phyloP scores from a whole-genome alignment of 192 early-diverging fungal genomes.

The Dissophora ornata region DNA sequence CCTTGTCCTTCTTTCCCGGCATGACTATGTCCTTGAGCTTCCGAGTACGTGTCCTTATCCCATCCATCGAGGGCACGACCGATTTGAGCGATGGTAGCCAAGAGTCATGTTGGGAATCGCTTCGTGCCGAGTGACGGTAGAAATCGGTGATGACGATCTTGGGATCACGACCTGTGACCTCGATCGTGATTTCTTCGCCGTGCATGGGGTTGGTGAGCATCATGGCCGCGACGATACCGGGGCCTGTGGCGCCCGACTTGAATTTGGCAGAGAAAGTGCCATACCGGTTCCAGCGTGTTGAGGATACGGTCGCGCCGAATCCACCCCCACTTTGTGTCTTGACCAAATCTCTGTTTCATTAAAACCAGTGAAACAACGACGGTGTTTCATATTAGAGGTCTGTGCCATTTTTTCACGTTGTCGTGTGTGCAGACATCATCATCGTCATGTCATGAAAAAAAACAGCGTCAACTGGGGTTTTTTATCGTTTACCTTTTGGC shows the following conservation, averaged over 20 bases:
- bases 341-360: slow-evolving; percentile 28
- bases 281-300: slow-evolving; percentile 66
- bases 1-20: not conserved
- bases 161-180: slow-evolving; percentile 41
- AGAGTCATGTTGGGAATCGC: no score
- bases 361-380: no score
- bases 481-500: slow-evolving; percentile 54
- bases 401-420: slow-evolving; percentile 1
- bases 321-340: slow-evolving; percentile 53
- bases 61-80: slow-evolving; percentile 12
- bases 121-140: slow-evolving; percentile 22
- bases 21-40: slow-evolving; percentile 28
- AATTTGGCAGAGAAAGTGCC: slow-evolving; percentile 68
- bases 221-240: slow-evolving; percentile 68
- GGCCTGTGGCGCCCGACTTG: slow-evolving; percentile 59
- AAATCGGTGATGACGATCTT: slow-evolving; percentile 29
- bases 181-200: slow-evolving; percentile 51
- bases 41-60: slow-evolving; percentile 5
- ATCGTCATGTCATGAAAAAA: not conserved
- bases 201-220: slow-evolving; percentile 57
- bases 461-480: slow-evolving; percentile 19
- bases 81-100: slow-evolving; percentile 5
- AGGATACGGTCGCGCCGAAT: slow-evolving; percentile 69
- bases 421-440: no score
- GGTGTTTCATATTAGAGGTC: no score